Conservation (phyloP, 345 rosid genomes). For the Aurinia saxatilis region DNA sequence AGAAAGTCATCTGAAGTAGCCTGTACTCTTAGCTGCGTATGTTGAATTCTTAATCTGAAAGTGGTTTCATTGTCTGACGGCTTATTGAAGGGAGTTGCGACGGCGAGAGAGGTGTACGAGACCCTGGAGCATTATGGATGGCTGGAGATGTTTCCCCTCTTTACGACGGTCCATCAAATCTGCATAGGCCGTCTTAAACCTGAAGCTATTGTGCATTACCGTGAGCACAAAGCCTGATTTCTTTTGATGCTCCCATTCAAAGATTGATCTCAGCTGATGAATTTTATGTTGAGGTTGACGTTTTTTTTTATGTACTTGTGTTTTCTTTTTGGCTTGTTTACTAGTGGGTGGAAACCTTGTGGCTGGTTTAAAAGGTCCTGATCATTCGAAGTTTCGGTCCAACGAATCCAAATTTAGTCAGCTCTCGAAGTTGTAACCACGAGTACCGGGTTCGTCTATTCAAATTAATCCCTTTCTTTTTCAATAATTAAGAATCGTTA, state of each 20-base stretch:
- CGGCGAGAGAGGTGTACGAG: constrained; percentile 84
- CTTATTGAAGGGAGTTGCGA: constrained; percentile 64
- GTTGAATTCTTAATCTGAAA: neutral
- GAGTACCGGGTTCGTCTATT: too few species aligned
- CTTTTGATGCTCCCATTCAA: neutral
- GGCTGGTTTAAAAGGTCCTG: neutral
- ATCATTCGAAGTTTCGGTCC: neutral
- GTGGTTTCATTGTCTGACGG: neutral
- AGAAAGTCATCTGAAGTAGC: neutral
- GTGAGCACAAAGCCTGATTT: constrained; percentile 43
- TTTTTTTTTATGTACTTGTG: neutral
- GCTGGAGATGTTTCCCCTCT: constrained; percentile 78
- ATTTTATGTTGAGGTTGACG: constrained; percentile 1
- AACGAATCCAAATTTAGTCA: too few species aligned
- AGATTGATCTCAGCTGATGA: neutral
- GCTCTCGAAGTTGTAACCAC: too few species aligned
- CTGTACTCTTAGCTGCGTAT: neutral
- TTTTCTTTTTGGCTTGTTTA: neutral
- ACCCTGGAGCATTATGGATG: constrained; percentile 72
- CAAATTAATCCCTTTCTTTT: too few species aligned
- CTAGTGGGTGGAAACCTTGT: neutral
- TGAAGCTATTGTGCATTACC: constrained; percentile 71
- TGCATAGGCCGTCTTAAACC: constrained; percentile 69
- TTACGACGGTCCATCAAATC: constrained; percentile 76
- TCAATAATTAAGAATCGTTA: too few species aligned